Percentiles rank a stretch among this genome's conserved stretches.
Evolutionary conservation across 1,139 yeast species (phyloP).

Genomic region (Saccharomycopsis phalli): DNA sequence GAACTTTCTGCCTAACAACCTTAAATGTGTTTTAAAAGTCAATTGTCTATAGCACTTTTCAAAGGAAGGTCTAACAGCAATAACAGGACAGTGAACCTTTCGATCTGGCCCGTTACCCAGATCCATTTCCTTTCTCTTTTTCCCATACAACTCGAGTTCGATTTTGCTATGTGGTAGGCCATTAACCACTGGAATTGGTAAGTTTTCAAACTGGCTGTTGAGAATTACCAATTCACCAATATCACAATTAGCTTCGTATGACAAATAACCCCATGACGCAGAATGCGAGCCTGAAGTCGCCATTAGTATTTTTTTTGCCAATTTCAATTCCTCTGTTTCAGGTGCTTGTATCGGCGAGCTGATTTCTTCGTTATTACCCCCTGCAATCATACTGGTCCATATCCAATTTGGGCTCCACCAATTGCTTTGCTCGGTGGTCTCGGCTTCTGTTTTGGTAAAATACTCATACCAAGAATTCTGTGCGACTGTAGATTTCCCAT

Average conservation of each 20-base stretch:
- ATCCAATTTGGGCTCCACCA: constrained; percentile 19
- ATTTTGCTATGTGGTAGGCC: constrained; percentile 11
- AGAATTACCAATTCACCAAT: constrained; percentile 16
- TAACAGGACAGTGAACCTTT: not conserved
- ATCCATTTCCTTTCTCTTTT: not conserved
- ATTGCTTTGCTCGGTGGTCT: not conserved
- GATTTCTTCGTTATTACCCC: not conserved
- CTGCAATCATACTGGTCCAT: constrained; percentile 11
- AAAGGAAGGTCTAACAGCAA: constrained; percentile 10
- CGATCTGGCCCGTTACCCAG: not conserved
- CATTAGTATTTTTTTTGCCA: constrained; percentile 11
- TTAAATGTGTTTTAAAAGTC: constrained; percentile 7
- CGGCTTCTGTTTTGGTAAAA: too few relatives aligned
- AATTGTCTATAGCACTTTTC: constrained; percentile 13
- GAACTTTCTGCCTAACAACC: constrained; percentile 7
- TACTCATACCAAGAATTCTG: too few relatives aligned
- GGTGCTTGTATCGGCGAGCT: constrained; percentile 5
- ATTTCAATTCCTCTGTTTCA: constrained; percentile 11
- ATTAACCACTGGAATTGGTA: constrained; percentile 11
- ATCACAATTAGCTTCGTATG: constrained; percentile 9
- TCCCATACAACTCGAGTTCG: constrained; percentile 1
- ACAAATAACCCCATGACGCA: constrained; percentile 16
- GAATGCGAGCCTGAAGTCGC: not conserved
- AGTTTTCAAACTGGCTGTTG: constrained; percentile 14
- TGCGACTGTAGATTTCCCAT: too few relatives aligned